Conservation (phyloP, 805 yeast species). For the Candida ovalis region DNA sequence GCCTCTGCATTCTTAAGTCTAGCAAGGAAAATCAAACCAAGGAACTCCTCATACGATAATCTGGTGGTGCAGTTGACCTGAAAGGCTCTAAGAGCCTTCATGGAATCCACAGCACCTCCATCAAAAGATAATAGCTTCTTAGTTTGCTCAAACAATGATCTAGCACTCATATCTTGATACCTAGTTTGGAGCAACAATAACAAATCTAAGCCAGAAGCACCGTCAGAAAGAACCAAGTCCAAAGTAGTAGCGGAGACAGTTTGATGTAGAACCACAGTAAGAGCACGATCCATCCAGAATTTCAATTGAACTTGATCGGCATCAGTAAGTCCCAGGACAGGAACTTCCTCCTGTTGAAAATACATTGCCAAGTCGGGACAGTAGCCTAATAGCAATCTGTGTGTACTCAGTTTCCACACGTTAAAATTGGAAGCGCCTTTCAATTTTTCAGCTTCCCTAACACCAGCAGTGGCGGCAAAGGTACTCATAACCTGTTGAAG, state of each 20-base stretch:
- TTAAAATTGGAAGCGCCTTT: not conserved
- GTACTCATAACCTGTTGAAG: slow-evolving; percentile 1
- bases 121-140: not conserved
- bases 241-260: not conserved
- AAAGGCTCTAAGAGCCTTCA: not conserved
- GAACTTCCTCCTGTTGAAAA: not conserved
- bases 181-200: not conserved
- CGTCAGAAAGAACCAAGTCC: not conserved
- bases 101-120: not conserved
- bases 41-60: no score
- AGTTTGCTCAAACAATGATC: not conserved
- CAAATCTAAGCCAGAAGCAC: not conserved
- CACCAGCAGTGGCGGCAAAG: slow-evolving; percentile 1
- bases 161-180: not conserved
- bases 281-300: not conserved
- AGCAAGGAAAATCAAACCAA: no score
- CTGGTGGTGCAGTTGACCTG: no score
- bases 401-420: not conserved
- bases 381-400: not conserved
- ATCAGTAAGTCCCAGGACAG: not conserved
- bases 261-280: not conserved
- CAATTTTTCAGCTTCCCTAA: not conserved
- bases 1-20: no score
- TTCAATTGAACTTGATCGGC: not conserved
- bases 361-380: not conserved